Base-by-base conservation (phyloP, 805 yeast species). In the Yamadazyma phyllophila region DNA sequence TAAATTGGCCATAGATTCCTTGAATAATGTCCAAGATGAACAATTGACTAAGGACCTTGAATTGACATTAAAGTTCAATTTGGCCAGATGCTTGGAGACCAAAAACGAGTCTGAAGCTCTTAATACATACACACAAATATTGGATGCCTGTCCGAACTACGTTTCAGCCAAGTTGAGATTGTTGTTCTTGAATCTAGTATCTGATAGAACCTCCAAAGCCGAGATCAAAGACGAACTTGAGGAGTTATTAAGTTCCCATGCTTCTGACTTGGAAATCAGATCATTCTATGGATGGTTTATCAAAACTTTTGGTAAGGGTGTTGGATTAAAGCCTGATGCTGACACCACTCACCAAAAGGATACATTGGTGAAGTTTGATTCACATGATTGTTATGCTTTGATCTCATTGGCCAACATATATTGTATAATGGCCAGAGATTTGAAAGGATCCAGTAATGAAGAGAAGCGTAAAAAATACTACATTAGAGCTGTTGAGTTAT, bases 281-380 rank as follows among this genome's bases (percentile, higher is more conserved):
- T 85, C 98, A 0, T 86, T 94, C 55, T 88, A 86, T 62, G 94
- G 96, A 27, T 94, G 98, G 97, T 88, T 80, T 58, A 69, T 90
- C 54, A 76, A 77, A 48, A 80, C 78, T 48, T 76, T 76, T 58
- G 82, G 85, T 26, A 74, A 74, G 53, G 77, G 73, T 51, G 50
- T 70, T 26, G 77, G 78, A 24, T 59, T 71, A 43, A 64, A 73
- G 49, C 68, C 75, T 7, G 84, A 79, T 51, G 61, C 78, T 30
- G 97, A 89, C 63, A 83, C 88, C 50, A 71, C 77, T 11, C 96
- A 87, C 59, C 91, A 88, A 60, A 88, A 88, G 63, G 87, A 85
- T 39, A 89, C 99, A 0, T 74, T 94, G 53, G 85, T 83, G 29
- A 82, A 85, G 48, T 81, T 78, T 59, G 89, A 90, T 60, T 84